phyloP scores from a whole-genome alignment of 768 basidiomycete genomes.

The Amanita muscaria region DNA sequence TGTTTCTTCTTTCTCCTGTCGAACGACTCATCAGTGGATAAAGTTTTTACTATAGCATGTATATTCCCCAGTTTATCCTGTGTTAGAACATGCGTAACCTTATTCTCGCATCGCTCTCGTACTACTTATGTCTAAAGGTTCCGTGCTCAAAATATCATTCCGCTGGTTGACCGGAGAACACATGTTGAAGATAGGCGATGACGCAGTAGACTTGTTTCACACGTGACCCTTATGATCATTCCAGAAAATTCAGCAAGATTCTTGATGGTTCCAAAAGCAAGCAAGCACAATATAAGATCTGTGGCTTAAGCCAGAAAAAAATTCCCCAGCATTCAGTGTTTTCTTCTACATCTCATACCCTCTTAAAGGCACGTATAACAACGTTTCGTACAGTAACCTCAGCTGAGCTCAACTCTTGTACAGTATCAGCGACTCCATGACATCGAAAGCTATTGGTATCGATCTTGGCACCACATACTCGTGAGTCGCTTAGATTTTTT shows the following conservation, averaged over 20 bases:
- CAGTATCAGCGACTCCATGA: conserved; percentile 27
- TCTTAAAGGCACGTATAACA: conserved; percentile 2
- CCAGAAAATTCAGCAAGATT: conserved; percentile 38
- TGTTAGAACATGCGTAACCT: too few species aligned
- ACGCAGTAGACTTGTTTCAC: conserved; percentile 19
- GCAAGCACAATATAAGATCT: conserved; percentile 25
- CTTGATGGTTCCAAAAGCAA: conserved; percentile 28
- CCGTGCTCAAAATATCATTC: too few species aligned
- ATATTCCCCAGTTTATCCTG: too few species aligned
- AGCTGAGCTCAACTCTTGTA: conserved; percentile 4
- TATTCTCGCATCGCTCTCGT: too few species aligned
- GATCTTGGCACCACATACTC: conserved; percentile 92
- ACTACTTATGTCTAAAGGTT: too few species aligned
- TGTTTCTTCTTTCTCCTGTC: not conserved
- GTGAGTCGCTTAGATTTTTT: conserved; percentile 33
- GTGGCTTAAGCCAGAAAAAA: conserved; percentile 9
- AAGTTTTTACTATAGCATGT: too few species aligned
- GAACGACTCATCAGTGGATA: not conserved
- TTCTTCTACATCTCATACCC: conserved; percentile 15
- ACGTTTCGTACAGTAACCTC: conserved; percentile 5
- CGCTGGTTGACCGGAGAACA: too few species aligned
- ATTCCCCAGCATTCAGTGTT: conserved; percentile 14
- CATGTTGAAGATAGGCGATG: conserved; percentile 7
- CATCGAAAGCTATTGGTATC: conserved; percentile 81
- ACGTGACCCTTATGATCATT: conserved; percentile 31